phyloP scores from a whole-genome alignment of 2,329 filamentous ascomycete genomes.

The Fusarium sp. region DNA sequence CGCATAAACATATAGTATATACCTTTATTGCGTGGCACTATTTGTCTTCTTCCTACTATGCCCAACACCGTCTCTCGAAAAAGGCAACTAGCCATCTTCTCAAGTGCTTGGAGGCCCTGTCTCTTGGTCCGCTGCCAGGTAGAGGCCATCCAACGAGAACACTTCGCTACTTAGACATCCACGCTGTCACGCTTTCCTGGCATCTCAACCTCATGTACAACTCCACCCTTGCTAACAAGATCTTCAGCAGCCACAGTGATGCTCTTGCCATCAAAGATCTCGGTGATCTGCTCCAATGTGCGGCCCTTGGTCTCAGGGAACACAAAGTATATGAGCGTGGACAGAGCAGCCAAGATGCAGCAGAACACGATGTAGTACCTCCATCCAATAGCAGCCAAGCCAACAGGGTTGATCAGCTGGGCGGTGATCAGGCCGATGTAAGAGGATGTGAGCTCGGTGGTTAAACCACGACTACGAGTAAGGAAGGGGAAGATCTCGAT shows the following conservation, averaged over 20 bases:
- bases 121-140: too few relatives aligned
- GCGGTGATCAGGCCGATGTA: conserved; percentile 43
- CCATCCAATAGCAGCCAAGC: conserved; percentile 50
- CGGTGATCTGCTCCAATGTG: conserved; percentile 41
- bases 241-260: background rate
- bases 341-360: conserved; percentile 44
- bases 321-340: conserved; percentile 51
- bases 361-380: conserved; percentile 54
- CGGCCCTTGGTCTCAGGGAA: conserved; percentile 46
- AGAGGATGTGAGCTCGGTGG: background rate
- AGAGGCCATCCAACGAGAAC: background rate
- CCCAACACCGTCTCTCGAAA: too few relatives aligned
- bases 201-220: background rate
- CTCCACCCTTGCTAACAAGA: background rate
- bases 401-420: conserved; percentile 53
- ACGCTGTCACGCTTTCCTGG: background rate
- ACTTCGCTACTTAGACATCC: background rate
- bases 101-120: too few relatives aligned
- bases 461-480: conserved; percentile 1
- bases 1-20: too few relatives aligned
- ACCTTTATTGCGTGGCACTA: too few relatives aligned
- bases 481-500: conserved; percentile 38
- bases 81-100: too few relatives aligned
- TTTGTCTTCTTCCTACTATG: too few relatives aligned
- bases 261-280: conserved; percentile 36